Conservation (phyloP, 805 yeast genomes). For the Candida khao-thaluensis region DNA sequence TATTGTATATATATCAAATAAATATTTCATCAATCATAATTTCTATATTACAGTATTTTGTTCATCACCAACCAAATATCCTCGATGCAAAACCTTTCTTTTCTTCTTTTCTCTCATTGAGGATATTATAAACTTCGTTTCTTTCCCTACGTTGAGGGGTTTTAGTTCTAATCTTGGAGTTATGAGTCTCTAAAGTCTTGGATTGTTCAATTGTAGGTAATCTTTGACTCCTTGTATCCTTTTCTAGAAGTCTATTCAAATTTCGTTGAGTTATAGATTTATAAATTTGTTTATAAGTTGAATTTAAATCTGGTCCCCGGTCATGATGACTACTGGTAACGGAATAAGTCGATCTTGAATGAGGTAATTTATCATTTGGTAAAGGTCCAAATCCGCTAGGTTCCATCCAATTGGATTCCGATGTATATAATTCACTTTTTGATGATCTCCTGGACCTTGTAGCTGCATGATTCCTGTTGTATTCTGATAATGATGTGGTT, state of each 20-base stretch:
- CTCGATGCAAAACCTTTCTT: conserved; percentile 25
- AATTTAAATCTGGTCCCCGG: conserved; percentile 23
- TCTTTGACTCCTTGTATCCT: conserved; percentile 13
- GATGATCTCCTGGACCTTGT: conserved; percentile 37
- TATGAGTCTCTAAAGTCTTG: conserved; percentile 7
- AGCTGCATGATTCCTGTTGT: conserved; percentile 22
- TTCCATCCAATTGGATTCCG: conserved; percentile 56
- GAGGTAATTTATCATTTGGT: conserved; percentile 13
- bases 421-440: conserved; percentile 39
- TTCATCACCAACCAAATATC: conserved; percentile 39
- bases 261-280: conserved; percentile 36
- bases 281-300: conserved; percentile 35
- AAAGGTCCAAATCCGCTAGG: conserved; percentile 22
- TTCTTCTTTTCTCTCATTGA: conserved; percentile 10
- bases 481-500: conserved; percentile 35
- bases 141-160: not conserved
- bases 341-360: conserved; percentile 25
- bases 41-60: not conserved
- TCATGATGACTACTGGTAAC: conserved; percentile 17
- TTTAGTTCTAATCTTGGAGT: not conserved
- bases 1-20: conserved; percentile 13
- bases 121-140: conserved; percentile 15
- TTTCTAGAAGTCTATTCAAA: conserved; percentile 18
- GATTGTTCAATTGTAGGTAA: conserved; percentile 18
- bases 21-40: conserved; percentile 10